Conservation (phyloP, 495 filamentous ascomycete genomes). For the Durotheca rogersii region DNA sequence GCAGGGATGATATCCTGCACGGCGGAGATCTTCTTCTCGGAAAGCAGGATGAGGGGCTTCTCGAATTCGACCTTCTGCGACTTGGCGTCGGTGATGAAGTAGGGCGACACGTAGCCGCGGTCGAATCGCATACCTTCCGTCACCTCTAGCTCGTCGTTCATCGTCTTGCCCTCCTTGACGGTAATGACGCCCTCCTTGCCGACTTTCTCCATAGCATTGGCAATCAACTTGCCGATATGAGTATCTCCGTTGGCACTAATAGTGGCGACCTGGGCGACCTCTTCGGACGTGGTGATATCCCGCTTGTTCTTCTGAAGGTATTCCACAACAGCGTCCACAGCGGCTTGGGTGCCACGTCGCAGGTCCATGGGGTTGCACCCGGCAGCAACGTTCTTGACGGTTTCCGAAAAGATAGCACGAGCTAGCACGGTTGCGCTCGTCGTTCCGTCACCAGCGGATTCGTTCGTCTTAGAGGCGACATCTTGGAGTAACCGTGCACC, state of each 20-base stretch:
- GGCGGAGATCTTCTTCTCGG: slow-evolving; percentile 99
- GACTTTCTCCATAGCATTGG: slow-evolving; percentile 98
- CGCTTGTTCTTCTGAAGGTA: slow-evolving; percentile 92
- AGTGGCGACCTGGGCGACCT: slow-evolving; percentile 97
- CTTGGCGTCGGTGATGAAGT: slow-evolving; percentile 99
- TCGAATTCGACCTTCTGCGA: slow-evolving; percentile 98
- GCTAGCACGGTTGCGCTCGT: slow-evolving; percentile 96
- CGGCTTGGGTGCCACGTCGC: slow-evolving; percentile 91
- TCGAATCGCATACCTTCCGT: slow-evolving; percentile 99
- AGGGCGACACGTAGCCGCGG: slow-evolving; percentile 95
- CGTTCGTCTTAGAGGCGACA: slow-evolving; percentile 98
- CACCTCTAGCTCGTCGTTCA: slow-evolving; percentile 95
- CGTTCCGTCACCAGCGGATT: slow-evolving; percentile 96
- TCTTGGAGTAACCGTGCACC: slow-evolving; percentile 95
- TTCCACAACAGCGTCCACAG: slow-evolving; percentile 89
- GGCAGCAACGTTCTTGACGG: slow-evolving; percentile 98
- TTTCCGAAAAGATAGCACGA: slow-evolving; percentile 98
- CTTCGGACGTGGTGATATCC: slow-evolving; percentile 93
- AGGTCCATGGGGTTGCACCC: slow-evolving; percentile 99
- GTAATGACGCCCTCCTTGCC: slow-evolving; percentile 99
- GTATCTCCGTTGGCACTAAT: slow-evolving; percentile 96
- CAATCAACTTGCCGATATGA: slow-evolving; percentile 93
- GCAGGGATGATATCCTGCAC: slow-evolving; percentile 98
- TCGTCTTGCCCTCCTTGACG: slow-evolving; percentile 98
- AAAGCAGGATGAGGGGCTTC: slow-evolving; percentile 97